Percentiles rank a stretch among this genome's conserved stretches.
Conservation (phyloP, 225 moss, liverwort and hornwort genomes). For the Polytrichum formosum region DNA sequence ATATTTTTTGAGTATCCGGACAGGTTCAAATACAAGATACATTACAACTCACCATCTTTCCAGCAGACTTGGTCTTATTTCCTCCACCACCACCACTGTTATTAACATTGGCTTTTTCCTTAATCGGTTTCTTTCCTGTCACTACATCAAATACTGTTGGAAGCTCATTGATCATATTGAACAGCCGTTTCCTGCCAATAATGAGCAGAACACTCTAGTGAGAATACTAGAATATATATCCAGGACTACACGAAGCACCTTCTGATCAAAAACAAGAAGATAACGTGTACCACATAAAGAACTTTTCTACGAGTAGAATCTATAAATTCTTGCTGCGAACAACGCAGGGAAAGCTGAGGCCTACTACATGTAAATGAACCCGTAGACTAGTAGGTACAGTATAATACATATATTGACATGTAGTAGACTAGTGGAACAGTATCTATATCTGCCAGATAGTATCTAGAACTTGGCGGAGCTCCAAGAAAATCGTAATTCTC, state of each 20-base stretch:
- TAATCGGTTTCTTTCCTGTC: conserved; percentile 20
- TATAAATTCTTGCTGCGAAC: no score
- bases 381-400: no score
- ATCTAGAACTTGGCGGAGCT: no score
- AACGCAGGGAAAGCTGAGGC: no score
- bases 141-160: conserved; percentile 30
- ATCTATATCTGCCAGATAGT: no score
- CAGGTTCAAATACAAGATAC: neutral
- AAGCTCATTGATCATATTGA: conserved; percentile 25
- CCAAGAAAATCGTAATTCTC: neutral
- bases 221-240: neutral
- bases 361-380: no score
- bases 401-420: no score
- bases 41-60: conserved; percentile 17
- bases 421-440: no score
- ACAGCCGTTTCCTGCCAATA: conserved; percentile 20
- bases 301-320: no score
- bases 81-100: conserved; percentile 10
- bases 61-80: conserved; percentile 15
- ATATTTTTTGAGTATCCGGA: neutral
- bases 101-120: conserved; percentile 17
- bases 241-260: neutral
- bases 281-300: no score
- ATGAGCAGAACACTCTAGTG: neutral
- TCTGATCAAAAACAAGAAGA: neutral